Percentiles rank a stretch among this genome's conserved stretches.
Conservation (phyloP, 2,329 filamentous ascomycete genomes). For the Ophiostoma pallidulum region DNA sequence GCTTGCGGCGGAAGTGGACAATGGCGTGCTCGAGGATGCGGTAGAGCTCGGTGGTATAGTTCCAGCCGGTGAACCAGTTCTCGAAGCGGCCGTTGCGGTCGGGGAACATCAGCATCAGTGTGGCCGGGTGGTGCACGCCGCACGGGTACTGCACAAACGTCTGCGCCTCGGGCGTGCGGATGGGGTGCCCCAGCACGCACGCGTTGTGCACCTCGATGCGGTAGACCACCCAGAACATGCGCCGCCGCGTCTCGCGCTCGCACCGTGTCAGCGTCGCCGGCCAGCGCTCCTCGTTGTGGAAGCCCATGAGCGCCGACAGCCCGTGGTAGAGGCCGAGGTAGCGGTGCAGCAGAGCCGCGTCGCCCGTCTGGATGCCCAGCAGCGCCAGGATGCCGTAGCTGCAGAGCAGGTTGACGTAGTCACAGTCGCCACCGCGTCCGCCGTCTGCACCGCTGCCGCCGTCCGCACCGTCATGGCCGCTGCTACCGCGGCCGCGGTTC, state of each 20-base stretch:
- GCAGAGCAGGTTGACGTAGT: neutral
- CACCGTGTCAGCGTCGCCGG: slow-evolving; percentile 6
- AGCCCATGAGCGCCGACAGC: slow-evolving; percentile 12
- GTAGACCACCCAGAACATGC: slow-evolving; percentile 19
- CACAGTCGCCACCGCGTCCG: neutral
- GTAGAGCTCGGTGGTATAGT: slow-evolving; percentile 10
- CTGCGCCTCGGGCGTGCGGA: slow-evolving; percentile 17
- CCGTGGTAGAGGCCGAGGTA: slow-evolving; percentile 19
- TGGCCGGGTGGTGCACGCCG: too few species aligned
- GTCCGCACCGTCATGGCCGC: too few species aligned
- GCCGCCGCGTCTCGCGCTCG: slow-evolving; percentile 16
- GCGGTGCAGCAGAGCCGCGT: slow-evolving; percentile 11
- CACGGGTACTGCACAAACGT: slow-evolving; percentile 16
- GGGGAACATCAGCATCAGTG: too few species aligned
- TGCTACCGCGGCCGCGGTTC: too few species aligned
- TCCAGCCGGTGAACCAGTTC: slow-evolving; percentile 8
- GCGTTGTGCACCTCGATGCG: slow-evolving; percentile 19
- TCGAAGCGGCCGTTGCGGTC: neutral
- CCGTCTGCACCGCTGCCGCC: too few species aligned
- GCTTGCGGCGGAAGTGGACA: neutral
- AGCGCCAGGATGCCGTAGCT: slow-evolving; percentile 6
- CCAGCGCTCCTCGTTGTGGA: slow-evolving; percentile 18
- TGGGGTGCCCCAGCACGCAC: slow-evolving; percentile 17
- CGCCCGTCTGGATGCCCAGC: slow-evolving; percentile 7
- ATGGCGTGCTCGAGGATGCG: slow-evolving; percentile 6